These are phyloP conservation scores for Neoboletus brunneissimus DNA, from an alignment of 768 basidiomycete species.

Conservation along the genomic window DNA sequence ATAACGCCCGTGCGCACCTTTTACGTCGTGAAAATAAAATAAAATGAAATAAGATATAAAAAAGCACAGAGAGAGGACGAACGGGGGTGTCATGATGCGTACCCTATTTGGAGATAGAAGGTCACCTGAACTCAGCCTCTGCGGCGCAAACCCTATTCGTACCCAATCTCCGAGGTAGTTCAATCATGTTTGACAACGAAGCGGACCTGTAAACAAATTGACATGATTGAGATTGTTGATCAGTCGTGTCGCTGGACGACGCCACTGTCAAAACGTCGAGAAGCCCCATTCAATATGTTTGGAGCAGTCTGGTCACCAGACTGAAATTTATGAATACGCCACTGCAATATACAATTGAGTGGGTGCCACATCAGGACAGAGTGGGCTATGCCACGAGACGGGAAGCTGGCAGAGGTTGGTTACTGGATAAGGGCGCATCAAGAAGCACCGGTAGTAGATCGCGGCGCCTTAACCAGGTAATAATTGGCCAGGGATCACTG, in stretches of 20 bases:
- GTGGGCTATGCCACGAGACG: conserved; percentile 17
- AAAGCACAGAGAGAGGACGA: neutral
- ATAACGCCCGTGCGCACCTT: conserved; percentile 6
- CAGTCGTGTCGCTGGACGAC: conserved; percentile 13
- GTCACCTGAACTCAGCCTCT: conserved; percentile 12
- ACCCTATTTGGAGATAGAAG: conserved; percentile 26
- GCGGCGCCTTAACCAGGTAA: conserved; percentile 14
- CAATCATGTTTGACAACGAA: conserved; percentile 18
- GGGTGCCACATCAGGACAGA: conserved; percentile 9
- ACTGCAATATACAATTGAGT: conserved; percentile 9
- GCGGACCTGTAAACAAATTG: conserved; percentile 19
- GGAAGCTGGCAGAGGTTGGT: neutral
- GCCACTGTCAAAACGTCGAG: conserved; percentile 25
- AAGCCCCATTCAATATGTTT: conserved; percentile 11
- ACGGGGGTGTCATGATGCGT: conserved; percentile 10
- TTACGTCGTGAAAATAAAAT: conserved; percentile 23
- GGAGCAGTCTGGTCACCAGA: neutral
- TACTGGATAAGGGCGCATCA: conserved; percentile 18
- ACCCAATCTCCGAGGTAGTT: conserved; percentile 25
- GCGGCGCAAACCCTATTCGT: conserved; percentile 24
- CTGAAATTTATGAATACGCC: conserved; percentile 20
- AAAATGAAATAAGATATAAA: neutral
- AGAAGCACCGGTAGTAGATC: conserved; percentile 23
- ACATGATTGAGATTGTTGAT: conserved; percentile 17
- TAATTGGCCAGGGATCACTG: conserved; percentile 2